Conservation (phyloP, 2,329 filamentous ascomycete genomes). For the Fusarium chlamydosporum region DNA sequence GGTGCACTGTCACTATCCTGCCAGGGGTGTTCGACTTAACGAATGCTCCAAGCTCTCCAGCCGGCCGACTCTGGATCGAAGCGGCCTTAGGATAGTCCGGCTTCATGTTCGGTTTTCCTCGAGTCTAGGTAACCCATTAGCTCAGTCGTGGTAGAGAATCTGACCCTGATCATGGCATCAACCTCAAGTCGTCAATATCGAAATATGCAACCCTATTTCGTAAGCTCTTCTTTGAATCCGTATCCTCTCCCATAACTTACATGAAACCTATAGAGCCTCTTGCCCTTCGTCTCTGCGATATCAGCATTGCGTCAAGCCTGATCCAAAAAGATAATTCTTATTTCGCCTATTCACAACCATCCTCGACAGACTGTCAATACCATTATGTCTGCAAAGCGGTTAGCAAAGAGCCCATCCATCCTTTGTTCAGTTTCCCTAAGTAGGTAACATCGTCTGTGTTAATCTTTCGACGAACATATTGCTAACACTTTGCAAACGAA, state of each 20-base stretch:
- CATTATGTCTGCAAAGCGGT: neutral
- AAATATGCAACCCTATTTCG: neutral
- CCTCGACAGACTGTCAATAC: neutral
- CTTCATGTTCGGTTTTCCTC: no score
- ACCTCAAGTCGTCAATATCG: neutral
- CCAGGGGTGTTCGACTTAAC: neutral
- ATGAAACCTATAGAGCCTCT: neutral
- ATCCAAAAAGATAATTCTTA: neutral
- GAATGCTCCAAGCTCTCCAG: neutral
- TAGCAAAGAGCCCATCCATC: neutral
- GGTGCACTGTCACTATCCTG: neutral
- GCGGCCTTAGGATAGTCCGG: no score
- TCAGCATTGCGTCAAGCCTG: no score
- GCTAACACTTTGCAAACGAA: conserved; percentile 6
- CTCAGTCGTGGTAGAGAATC: no score
- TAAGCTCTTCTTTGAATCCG: neutral
- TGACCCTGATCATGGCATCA: no score
- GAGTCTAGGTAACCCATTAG: no score
- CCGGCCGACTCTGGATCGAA: no score
- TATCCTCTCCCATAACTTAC: neutral
- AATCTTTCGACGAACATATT: neutral
- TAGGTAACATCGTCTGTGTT: neutral
- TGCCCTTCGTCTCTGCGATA: neutral
- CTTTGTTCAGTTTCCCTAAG: neutral
- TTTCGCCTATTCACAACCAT: no score